These are phyloP conservation scores for Parastagonospora nodorum DNA, from an alignment of 2,329 filamentous ascomycete genomes.

Conservation along the genomic window DNA sequence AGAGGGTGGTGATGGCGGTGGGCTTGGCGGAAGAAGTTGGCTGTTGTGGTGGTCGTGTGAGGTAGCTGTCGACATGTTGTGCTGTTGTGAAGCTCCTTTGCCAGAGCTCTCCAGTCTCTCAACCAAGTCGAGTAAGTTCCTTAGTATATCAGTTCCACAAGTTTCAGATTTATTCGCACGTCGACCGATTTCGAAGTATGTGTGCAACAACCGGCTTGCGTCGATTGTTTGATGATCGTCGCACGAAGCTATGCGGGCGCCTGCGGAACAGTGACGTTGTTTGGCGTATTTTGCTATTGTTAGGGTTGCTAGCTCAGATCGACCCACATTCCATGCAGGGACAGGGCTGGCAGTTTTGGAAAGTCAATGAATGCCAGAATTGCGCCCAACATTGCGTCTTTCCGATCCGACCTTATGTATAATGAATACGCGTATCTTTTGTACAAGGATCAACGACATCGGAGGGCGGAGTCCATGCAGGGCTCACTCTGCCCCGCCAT, in stretches of 20 bases:
- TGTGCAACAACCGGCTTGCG: not conserved
- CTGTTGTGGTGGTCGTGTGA: constrained; percentile 16
- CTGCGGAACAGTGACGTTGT: constrained; percentile 18
- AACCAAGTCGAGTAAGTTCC: not conserved
- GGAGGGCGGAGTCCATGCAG: too few relatives aligned
- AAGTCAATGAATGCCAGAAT: not conserved
- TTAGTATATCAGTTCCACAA: too few relatives aligned
- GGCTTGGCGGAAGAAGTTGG: constrained; percentile 29
- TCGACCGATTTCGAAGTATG: not conserved
- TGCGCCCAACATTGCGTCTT: too few relatives aligned
- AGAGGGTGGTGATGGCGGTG: constrained; percentile 34
- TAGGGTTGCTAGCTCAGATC: constrained; percentile 13
- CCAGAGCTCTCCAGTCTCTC: not conserved
- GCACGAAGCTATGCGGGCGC: constrained; percentile 6
- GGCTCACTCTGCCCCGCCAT: too few relatives aligned
- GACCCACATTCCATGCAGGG: constrained; percentile 12
- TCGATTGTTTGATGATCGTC: not conserved
- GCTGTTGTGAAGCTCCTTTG: not conserved
- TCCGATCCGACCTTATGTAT: too few relatives aligned
- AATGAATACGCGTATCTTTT: too few relatives aligned
- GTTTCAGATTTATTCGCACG: not conserved
- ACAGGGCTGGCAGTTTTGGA: not conserved
- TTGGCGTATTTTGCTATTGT: constrained; percentile 17
- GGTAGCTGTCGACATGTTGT: constrained; percentile 16
- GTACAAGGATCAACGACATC: too few relatives aligned